phyloP scores from a whole-genome alignment of 2,329 filamentous ascomycete species.

The Beauveria sp. region DNA sequence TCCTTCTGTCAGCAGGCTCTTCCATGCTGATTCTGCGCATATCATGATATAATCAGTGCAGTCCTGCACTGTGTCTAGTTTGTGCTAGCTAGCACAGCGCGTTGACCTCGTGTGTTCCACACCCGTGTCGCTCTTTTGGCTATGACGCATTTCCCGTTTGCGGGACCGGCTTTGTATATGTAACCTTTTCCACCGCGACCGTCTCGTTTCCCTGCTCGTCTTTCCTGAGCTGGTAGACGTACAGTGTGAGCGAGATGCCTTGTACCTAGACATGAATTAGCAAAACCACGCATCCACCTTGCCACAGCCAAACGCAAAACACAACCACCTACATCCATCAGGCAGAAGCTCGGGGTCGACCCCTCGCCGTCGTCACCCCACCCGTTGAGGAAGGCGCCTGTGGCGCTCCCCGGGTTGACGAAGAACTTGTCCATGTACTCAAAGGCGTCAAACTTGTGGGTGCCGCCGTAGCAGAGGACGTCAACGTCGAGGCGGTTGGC shows the following conservation, averaged over 20 bases:
- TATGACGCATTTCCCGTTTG: slow-evolving; percentile 45
- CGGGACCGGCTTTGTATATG: slow-evolving; percentile 69
- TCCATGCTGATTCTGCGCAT: not conserved
- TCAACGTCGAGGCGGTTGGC: slow-evolving; percentile 62
- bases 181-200: slow-evolving; percentile 79
- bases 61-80: not conserved
- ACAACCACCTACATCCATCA: slow-evolving; percentile 83
- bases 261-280: slow-evolving; percentile 58
- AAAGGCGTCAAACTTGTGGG: slow-evolving; percentile 61
- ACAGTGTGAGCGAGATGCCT: slow-evolving; percentile 90
- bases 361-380: slow-evolving; percentile 58
- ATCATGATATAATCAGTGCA: slow-evolving; percentile 4
- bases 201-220: slow-evolving; percentile 70
- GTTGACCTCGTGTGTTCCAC: not conserved
- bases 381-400: slow-evolving; percentile 53
- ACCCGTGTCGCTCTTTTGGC: slow-evolving; percentile 7
- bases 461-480: slow-evolving; percentile 62
- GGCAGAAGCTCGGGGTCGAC: slow-evolving; percentile 81
- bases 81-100: not conserved
- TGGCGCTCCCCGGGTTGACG: slow-evolving; percentile 60
- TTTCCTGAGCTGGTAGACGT: slow-evolving; percentile 82
- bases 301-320: not conserved
- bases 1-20: not conserved
- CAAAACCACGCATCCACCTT: not conserved
- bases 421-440: slow-evolving; percentile 72